A percentile compares a stretch with the other conserved stretches of the same genome.
phyloP scores from a whole-genome alignment of 2,329 filamentous ascomycete species.

The Metarhizium humberi region DNA sequence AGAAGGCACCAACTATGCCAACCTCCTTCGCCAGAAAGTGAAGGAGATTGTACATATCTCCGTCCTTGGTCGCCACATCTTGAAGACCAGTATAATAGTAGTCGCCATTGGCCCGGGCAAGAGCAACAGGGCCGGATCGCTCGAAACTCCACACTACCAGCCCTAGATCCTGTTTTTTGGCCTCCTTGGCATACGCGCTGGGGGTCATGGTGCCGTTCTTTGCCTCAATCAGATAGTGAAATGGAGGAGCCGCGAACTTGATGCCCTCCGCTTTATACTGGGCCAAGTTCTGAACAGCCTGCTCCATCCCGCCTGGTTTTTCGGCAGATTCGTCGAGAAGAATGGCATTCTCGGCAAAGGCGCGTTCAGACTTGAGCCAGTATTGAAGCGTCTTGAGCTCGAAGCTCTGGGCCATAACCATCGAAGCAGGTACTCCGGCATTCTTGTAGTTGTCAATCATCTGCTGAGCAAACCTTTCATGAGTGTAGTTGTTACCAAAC shows the following conservation, averaged over 20 bases:
- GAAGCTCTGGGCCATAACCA: conserved; percentile 59
- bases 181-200: conserved; percentile 51
- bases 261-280: conserved; percentile 48
- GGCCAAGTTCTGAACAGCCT: conserved; percentile 47
- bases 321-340: conserved; percentile 56
- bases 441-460: conserved; percentile 50
- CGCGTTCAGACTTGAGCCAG: conserved; percentile 54
- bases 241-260: conserved; percentile 52
- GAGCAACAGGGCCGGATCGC: conserved; percentile 49
- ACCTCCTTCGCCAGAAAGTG: conserved; percentile 55
- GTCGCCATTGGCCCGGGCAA: conserved; percentile 32
- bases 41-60: conserved; percentile 57
- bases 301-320: conserved; percentile 36
- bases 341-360: conserved; percentile 52
- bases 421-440: conserved; percentile 39
- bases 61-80: conserved; percentile 49
- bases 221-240: conserved; percentile 50
- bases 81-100: conserved; percentile 50
- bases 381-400: conserved; percentile 54
- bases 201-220: conserved; percentile 48
- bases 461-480: conserved; percentile 55
- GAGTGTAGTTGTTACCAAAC: conserved; percentile 54
- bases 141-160: conserved; percentile 64
- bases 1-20: conserved; percentile 51
- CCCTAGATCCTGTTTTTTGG: conserved; percentile 51